Evolutionary conservation across 2,329 filamentous ascomycete genomes (phyloP).

Genomic region (Neofusicoccum umdonicola): DNA sequence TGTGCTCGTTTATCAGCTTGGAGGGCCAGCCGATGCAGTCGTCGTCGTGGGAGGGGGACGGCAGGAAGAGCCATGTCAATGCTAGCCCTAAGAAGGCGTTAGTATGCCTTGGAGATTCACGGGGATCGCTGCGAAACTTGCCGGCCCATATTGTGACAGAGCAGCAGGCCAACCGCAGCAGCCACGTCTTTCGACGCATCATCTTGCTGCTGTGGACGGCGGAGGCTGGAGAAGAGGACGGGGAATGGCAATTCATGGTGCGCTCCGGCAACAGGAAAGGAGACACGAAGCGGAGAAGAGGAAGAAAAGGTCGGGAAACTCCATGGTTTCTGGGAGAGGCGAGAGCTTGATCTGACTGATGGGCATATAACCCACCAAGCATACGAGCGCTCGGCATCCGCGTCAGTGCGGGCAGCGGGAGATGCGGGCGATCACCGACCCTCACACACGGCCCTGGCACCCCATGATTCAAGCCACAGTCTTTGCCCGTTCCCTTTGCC

Average conservation of each 20-base stretch:
- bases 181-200: background rate
- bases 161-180: background rate
- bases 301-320: background rate
- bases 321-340: background rate
- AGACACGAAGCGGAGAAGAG: background rate
- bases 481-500: no score
- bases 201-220: background rate
- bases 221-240: background rate
- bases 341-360: background rate
- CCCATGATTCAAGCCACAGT: background rate
- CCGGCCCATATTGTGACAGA: background rate
- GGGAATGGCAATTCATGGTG: background rate
- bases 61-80: constrained; percentile 1
- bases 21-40: constrained; percentile 8
- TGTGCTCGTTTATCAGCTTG: background rate
- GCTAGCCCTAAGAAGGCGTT: background rate
- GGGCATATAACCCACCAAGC: background rate
- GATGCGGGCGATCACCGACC: background rate
- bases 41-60: background rate
- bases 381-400: background rate
- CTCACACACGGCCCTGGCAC: background rate
- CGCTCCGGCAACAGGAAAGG: background rate
- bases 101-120: background rate
- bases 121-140: background rate
- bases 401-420: background rate